Conservation (phyloP, 2,329 filamentous ascomycete species). For the Talaromyces amestolkiae region DNA sequence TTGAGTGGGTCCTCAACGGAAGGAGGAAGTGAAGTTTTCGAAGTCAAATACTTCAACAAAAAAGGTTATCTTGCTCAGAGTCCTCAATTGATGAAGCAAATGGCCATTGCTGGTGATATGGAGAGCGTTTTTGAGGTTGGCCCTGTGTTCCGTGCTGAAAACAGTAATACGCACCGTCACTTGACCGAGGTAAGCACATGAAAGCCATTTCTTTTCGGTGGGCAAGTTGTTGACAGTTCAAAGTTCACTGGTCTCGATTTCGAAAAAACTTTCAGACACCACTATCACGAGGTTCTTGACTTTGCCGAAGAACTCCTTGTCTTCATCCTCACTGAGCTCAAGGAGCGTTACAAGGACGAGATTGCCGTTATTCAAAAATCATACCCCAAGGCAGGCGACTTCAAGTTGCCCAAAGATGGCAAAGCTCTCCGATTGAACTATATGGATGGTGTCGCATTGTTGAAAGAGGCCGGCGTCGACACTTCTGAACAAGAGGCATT, state of each 20-base stretch:
- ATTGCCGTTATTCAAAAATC: conserved; percentile 49
- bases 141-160: conserved; percentile 66
- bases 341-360: conserved; percentile 45
- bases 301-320: conserved; percentile 51
- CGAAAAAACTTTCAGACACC: conserved; percentile 50
- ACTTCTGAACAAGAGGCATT: conserved; percentile 50
- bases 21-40: conserved; percentile 88
- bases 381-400: conserved; percentile 51
- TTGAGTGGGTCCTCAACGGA: conserved; percentile 88
- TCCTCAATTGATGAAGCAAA: conserved; percentile 67
- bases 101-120: conserved; percentile 64
- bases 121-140: conserved; percentile 64
- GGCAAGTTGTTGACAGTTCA: conserved; percentile 22
- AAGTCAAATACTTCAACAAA: conserved; percentile 83
- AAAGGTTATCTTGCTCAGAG: conserved; percentile 68
- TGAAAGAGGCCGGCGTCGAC: conserved; percentile 52
- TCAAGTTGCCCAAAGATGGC: conserved; percentile 49
- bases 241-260: conserved; percentile 54
- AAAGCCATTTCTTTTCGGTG: not conserved
- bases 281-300: conserved; percentile 52
- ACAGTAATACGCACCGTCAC: conserved; percentile 66
- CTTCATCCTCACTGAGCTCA: conserved; percentile 48
- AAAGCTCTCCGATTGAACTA: conserved; percentile 51
- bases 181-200: conserved; percentile 54
- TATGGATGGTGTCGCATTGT: conserved; percentile 48